These are phyloP conservation scores for Penicillium longicatenatum DNA, from an alignment of 495 filamentous ascomycete genomes.

Conservation along the genomic window DNA sequence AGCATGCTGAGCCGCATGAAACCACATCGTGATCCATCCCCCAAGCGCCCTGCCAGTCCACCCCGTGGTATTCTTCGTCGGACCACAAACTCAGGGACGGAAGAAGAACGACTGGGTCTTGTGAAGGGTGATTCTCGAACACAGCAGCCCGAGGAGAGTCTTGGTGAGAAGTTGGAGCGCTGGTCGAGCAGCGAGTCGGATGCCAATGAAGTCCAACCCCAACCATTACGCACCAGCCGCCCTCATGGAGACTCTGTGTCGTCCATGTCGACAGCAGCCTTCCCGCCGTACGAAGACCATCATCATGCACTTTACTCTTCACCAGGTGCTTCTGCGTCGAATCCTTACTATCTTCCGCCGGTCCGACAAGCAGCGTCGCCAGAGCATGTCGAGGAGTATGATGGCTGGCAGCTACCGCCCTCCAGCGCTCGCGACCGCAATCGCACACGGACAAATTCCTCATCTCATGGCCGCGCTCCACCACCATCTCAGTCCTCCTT, in stretches of 20 bases:
- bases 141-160: constrained; percentile 24
- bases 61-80: constrained; percentile 45
- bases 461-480: constrained; percentile 20
- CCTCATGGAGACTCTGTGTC: constrained; percentile 33
- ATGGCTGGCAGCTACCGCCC: constrained; percentile 11
- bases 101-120: constrained; percentile 86
- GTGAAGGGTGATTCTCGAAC: constrained; percentile 69
- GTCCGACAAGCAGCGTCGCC: constrained; percentile 15
- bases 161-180: constrained; percentile 37
- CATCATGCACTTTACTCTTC: constrained; percentile 25
- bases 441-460: constrained; percentile 28
- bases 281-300: constrained; percentile 38
- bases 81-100: constrained; percentile 61
- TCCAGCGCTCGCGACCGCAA: constrained; percentile 3
- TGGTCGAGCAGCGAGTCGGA: constrained; percentile 34
- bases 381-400: constrained; percentile 17
- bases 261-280: constrained; percentile 34
- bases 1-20: constrained; percentile 65
- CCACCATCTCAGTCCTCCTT: constrained; percentile 30
- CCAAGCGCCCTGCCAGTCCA: constrained; percentile 30
- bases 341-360: constrained; percentile 29
- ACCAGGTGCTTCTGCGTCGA: constrained; percentile 14
- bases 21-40: constrained; percentile 33
- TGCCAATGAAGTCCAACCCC: constrained; percentile 21
- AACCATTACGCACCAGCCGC: constrained; percentile 12